A percentile compares a stretch with the other conserved stretches of the same genome.
Conservation (phyloP, 192 early-diverging fungal genomes). For the Haplosporangium gracile region DNA sequence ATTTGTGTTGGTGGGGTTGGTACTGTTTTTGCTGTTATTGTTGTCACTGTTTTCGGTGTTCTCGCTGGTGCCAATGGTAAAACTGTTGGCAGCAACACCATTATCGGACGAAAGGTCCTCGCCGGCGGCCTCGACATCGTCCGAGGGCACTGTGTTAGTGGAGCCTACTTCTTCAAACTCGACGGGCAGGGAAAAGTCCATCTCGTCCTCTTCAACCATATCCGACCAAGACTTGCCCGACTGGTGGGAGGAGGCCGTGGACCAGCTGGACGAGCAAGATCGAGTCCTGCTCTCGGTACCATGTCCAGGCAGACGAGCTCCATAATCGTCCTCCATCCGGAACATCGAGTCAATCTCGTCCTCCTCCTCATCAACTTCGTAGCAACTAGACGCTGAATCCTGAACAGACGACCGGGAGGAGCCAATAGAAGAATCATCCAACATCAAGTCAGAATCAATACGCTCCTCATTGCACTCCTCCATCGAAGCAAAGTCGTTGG, state of each 20-base stretch:
- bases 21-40: neutral
- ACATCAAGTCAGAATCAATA: conserved; percentile 22
- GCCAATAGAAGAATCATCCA: conserved; percentile 36
- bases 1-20: neutral
- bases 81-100: neutral
- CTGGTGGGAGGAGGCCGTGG: conserved; percentile 26
- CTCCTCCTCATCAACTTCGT: conserved; percentile 1
- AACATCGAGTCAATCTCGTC: conserved; percentile 50
- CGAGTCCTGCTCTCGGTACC: neutral
- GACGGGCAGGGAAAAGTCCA: conserved; percentile 54
- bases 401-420: conserved; percentile 25
- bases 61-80: neutral
- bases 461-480: conserved; percentile 37
- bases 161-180: conserved; percentile 39
- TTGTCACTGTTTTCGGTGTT: conserved; percentile 6
- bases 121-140: neutral
- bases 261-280: conserved; percentile 46
- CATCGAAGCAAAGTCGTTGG: conserved; percentile 19
- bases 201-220: conserved; percentile 55
- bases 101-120: neutral
- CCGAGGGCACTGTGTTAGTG: neutral
- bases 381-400: conserved; percentile 11
- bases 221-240: conserved; percentile 56
- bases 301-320: neutral
- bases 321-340: conserved; percentile 48